These are phyloP conservation scores for rapeseed (Brassica napus) DNA, from an alignment of 345 rosid species.

Conservation along the genomic window DNA sequence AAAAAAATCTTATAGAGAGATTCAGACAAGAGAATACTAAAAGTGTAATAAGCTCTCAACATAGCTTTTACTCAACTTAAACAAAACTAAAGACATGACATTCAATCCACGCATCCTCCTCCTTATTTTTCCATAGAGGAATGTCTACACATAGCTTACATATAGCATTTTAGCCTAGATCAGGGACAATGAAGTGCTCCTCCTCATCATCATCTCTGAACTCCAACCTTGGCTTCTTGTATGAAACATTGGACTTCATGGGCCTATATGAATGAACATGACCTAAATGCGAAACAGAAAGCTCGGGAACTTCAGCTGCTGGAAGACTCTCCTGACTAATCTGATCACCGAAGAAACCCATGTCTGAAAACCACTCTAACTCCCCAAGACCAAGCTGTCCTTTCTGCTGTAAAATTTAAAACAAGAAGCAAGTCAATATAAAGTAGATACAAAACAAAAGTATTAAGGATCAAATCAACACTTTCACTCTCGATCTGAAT, in stretches of 20 bases:
- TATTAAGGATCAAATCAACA: neutral
- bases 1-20: conserved; percentile 11
- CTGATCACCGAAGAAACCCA: conserved; percentile 67
- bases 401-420: conserved; percentile 48
- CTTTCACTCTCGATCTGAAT: neutral
- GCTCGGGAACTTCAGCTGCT: conserved; percentile 91
- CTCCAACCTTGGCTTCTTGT: conserved; percentile 82
- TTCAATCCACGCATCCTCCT: neutral
- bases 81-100: conserved; percentile 20
- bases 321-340: conserved; percentile 57
- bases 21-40: neutral
- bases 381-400: conserved; percentile 76
- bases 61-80: conserved; percentile 23
- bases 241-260: conserved; percentile 50
- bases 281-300: conserved; percentile 49
- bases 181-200: conserved; percentile 86
- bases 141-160: conserved; percentile 9
- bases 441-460: neutral
- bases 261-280: conserved; percentile 48
- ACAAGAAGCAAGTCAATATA: conserved; percentile 6
- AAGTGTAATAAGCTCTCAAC: neutral
- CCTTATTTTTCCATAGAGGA: neutral
- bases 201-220: conserved; percentile 57
- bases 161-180: conserved; percentile 57
- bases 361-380: conserved; percentile 83